Evolutionary conservation across 345 rosid genomes (phyloP), one percentile per base, ranked within the genome.

Genomic region (Rhizophora apiculata): DNA sequence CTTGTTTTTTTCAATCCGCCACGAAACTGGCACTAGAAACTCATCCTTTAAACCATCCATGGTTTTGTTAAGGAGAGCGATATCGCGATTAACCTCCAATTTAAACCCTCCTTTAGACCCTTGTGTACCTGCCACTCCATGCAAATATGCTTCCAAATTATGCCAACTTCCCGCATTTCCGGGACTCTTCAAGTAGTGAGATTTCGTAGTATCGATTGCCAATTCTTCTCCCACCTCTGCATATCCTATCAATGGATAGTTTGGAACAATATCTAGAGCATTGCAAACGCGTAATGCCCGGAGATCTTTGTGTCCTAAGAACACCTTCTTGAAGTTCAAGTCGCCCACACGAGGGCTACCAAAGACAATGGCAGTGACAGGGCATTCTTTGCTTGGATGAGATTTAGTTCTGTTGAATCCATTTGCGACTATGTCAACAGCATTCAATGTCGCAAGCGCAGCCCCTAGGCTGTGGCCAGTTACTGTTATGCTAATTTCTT

Each of bases 401-500:
- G 9, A 4, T 5, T 49, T 26, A 4, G 22, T 46, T 34, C 36
- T 34, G 60, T 72, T 72, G 20, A 64, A 57, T 11, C 76, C 71
- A 36, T 72, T 72, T 0, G 76, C 60, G 26, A 80, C 75, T 55
- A 86, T 76, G 63, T 86, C 90, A 26, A 76, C 74, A 5, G 88
- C 90, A 6, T 79, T 74, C n/a, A 88, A 72, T 9, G 80, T 78
- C 5, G 87, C 84, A 22, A 88, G 74, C 22, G 88, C 86, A 18
- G 79, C 85, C 0, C 93, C 93, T 29, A 88, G 59, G 81, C 93
- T 86, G 76, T 86, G 88, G 0, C 93, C 90, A 1, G 84, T 72
- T 34, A 86, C 19, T 3, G 90, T 86, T 57, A 86, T 76, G 75
- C 86, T 86, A 34, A 80, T 65, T 22, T 86, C 87, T 62, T 86